phyloP scores from a whole-genome alignment of 2,329 filamentous ascomycete genomes.

The Ophiostoma sp. region DNA sequence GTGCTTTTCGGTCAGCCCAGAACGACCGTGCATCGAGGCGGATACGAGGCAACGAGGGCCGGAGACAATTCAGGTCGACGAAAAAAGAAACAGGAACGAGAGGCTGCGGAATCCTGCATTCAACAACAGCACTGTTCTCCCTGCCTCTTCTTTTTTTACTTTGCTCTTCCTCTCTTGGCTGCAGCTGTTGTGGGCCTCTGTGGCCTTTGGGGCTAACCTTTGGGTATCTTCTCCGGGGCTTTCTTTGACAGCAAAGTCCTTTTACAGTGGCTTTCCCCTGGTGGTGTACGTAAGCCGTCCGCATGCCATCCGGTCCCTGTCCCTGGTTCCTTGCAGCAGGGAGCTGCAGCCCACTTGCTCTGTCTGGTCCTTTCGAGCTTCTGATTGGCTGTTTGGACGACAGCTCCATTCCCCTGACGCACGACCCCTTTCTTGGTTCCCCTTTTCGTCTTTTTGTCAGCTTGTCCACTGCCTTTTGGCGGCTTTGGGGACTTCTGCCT shows the following conservation, averaged over 20 bases:
- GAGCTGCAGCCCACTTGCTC: constrained; percentile 6
- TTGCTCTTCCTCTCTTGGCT: neutral
- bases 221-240: neutral
- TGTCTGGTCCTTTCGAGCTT: neutral
- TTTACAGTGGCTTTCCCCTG: neutral
- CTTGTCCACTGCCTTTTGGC: neutral
- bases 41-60: neutral
- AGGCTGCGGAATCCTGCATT: neutral
- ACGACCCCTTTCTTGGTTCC: constrained; percentile 13
- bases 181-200: neutral
- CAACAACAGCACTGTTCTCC: neutral
- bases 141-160: neutral
- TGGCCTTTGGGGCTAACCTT: neutral
- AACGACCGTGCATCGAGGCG: neutral
- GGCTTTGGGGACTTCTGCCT: neutral
- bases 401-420: constrained; percentile 1
- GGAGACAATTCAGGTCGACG: neutral
- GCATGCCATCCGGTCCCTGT: constrained; percentile 10
- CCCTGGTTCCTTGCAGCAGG: constrained; percentile 20
- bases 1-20: constrained; percentile 6
- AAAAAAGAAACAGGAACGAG: neutral
- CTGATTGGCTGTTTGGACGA: neutral
- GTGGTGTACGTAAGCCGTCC: constrained; percentile 13
- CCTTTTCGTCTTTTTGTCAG: neutral
- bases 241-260: neutral